Evolutionary conservation across 768 basidiomycete species (phyloP), one percentile per base, ranked within the genome.

Genomic region (Boletus sp.): DNA sequence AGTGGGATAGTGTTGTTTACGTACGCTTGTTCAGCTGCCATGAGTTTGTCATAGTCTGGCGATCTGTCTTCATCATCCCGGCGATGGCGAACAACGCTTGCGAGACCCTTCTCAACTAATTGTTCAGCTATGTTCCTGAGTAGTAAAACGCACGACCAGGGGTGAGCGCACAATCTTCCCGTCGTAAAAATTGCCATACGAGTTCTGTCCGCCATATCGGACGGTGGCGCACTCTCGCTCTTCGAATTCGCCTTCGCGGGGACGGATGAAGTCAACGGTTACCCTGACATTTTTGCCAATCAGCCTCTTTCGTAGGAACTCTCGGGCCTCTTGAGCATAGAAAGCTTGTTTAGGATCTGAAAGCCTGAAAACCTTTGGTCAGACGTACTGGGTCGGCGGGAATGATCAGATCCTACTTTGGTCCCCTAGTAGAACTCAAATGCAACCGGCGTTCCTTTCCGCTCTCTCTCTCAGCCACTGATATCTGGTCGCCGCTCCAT

Each of bases 1-100:
- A 50, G 25, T 14, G 17, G 29, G 25, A 25, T 4, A 48, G 45
- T 11, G 17, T 19, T 35, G 3, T n/a, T n/a, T 13, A 77, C 90
- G 72, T 63, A 95, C 93, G 75, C 75, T 75, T 95, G 93, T 70
- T 99, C 96, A 8, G 94, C 97, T 29, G 87, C 84, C 81, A 98
- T 93, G 41, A 98, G 76, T 74, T 93, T 94, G 74, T 99, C 97
- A 60, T 93, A 93, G 66, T 98, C 96, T 7, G 88, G 80, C n/a
- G 95, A 95, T 44, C 95, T 83, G 63, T 95, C 90, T 70, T 98
- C 96, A 65, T 98, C 96, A 61, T 96, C 95, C 21, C 92, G 84
- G 65, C 86, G 89, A 72, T 99, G 96, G 43, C 96, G 85, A 27
- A 98, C 84, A 10, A 90, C 88, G 52, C 84, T 88, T 4, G 93